Base-by-base conservation (phyloP, 495 filamentous ascomycete species). In the Amorphotheca resinae region DNA sequence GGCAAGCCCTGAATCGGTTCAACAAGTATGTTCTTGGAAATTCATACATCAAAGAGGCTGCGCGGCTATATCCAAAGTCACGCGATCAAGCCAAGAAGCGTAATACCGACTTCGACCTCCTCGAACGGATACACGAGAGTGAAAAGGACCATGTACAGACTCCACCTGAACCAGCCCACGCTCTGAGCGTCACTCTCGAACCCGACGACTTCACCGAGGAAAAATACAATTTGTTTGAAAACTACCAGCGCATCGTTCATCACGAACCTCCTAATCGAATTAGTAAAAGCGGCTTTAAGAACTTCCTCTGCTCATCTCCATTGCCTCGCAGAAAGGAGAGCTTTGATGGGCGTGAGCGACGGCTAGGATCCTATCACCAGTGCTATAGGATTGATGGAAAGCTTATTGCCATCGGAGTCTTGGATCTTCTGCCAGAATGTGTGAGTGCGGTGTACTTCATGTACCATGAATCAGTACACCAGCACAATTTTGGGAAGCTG, bases 391-490 rank as follows among this genome's bases (percentile, higher is more conserved):
- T 98, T 18, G 87, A 95, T 60, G 91, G 87, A 14, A 71, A 78
- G 41, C 71, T 98, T 25, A 77, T 96, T 26, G 91, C 91, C 12
- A 73, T 98, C 41, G 83, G 81, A 1, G 87, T 96, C 8, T 64
- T 98, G 23, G 91, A 98, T 58, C 63, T 96, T 7, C 69, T 95
- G 21, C 91, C 89, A 0, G 67, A 83, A 42, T 80, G 77, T 44
- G 85, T 98, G 22, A 95, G 88, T 62, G 85, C 83, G 15, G 91
- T 96, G 26, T 98, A 98, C 59, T 84, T 95, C 55, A 74, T 95
- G 64, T 91, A 98, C 56, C 82, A 95, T 57, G 77, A 82, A 48
- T 83, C 84, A 20, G 79, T 88, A 51, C 78, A 82, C 42, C 65
- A 70, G 16, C 88, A 77, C 70, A 74, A 77, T 43, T 81, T 93